phyloP scores from a whole-genome alignment of 2,329 filamentous ascomycete genomes.

The Colletotrichum spaethianum region DNA sequence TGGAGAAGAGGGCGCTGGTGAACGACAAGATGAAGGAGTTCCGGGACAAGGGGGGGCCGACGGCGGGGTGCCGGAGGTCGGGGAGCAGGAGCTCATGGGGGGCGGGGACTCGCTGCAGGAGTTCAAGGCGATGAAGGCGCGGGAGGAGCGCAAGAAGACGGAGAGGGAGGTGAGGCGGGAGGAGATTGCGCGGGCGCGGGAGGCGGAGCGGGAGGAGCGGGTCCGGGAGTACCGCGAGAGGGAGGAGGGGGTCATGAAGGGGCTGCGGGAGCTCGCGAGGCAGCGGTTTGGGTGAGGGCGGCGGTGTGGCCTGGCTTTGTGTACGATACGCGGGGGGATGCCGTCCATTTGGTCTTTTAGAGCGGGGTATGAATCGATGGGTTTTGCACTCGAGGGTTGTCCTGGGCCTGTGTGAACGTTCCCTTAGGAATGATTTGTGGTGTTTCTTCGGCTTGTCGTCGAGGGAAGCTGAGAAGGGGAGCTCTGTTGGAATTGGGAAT shows the following conservation, averaged over 20 bases:
- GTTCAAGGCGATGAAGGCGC: slow-evolving; percentile 76
- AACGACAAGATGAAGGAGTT: slow-evolving; percentile 83
- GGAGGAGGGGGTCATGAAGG: slow-evolving; percentile 88
- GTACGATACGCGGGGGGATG: not conserved
- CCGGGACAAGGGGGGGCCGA: slow-evolving; percentile 63
- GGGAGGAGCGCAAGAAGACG: slow-evolving; percentile 80
- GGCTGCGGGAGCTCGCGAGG: slow-evolving; percentile 83
- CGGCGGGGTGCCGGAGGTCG: slow-evolving; percentile 65
- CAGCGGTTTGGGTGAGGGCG: slow-evolving; percentile 77
- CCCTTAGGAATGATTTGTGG: too few species aligned
- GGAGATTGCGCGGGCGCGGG: slow-evolving; percentile 81
- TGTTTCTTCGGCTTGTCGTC: too few species aligned
- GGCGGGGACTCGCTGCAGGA: slow-evolving; percentile 76
- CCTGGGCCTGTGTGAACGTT: too few species aligned
- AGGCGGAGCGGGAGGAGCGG: slow-evolving; percentile 85
- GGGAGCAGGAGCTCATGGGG: slow-evolving; percentile 85
- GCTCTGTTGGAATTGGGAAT: too few species aligned
- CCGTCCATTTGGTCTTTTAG: too few species aligned
- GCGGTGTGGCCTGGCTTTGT: not conserved
- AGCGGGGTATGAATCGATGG: too few species aligned
- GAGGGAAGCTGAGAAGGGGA: too few species aligned
- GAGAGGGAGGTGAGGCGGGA: slow-evolving; percentile 88
- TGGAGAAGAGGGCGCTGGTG: slow-evolving; percentile 86
- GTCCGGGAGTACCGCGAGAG: slow-evolving; percentile 78
- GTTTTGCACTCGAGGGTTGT: too few species aligned